Evolutionary conservation across 495 filamentous ascomycete genomes (phyloP).

Genomic region (Neurospora tetraspora): DNA sequence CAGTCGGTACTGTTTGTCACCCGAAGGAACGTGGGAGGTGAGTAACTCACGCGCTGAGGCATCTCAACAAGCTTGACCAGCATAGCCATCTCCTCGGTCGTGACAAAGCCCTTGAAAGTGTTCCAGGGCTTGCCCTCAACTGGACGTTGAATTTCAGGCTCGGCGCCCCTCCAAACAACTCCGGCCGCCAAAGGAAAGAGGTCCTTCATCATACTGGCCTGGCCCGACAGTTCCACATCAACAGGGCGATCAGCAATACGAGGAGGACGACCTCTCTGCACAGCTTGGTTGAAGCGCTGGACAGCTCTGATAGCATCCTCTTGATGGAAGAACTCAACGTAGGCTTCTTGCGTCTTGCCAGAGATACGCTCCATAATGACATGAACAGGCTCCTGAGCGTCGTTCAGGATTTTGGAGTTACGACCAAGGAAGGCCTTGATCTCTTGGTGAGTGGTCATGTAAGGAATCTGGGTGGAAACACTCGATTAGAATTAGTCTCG

Average conservation of each 20-base stretch:
- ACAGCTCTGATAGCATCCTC: conserved; percentile 46
- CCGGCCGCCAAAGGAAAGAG: conserved; percentile 61
- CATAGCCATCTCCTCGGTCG: conserved; percentile 59
- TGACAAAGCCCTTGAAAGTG: conserved; percentile 61
- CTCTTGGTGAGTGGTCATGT: conserved; percentile 53
- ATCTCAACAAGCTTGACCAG: conserved; percentile 56
- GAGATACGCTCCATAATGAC: conserved; percentile 78
- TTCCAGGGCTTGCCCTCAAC: conserved; percentile 43
- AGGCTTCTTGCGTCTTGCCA: conserved; percentile 69
- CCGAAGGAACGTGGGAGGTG: neutral
- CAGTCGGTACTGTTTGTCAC: neutral
- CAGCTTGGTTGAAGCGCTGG: conserved; percentile 30
- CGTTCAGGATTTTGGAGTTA: conserved; percentile 47
- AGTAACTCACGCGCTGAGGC: conserved; percentile 52
- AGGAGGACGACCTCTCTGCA: conserved; percentile 30
- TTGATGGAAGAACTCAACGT: conserved; percentile 51
- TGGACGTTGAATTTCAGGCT: conserved; percentile 34
- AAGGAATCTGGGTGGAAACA: conserved; percentile 53
- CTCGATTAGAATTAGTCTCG: neutral
- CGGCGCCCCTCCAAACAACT: conserved; percentile 45
- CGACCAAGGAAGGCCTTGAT: conserved; percentile 61
- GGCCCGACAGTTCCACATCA: conserved; percentile 50
- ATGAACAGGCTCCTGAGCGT: conserved; percentile 54
- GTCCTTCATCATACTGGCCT: conserved; percentile 51
- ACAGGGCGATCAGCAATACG: conserved; percentile 58